Conservation (phyloP, 139 green algal genomes). For the Yamagishiella unicocca region DNA sequence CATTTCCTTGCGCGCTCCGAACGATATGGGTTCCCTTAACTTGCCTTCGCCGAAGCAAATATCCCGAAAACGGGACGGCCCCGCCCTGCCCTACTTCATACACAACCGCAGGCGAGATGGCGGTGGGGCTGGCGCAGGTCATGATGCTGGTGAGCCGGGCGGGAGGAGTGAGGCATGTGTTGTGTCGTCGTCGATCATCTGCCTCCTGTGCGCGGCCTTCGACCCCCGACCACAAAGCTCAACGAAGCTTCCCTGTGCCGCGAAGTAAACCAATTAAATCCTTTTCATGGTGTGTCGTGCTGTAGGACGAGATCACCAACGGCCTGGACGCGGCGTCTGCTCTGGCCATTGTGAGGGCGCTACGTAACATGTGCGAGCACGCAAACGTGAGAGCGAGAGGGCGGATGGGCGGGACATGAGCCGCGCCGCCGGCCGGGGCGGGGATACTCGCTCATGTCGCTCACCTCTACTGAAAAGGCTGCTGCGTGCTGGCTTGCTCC, state of each 20-base stretch:
- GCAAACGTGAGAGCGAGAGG: conserved; percentile 9
- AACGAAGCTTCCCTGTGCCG: no score
- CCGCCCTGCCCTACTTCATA: no score
- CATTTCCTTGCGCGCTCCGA: no score
- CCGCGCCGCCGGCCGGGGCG: no score
- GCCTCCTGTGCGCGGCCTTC: neutral
- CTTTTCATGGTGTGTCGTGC: neutral
- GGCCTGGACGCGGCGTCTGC: conserved; percentile 76
- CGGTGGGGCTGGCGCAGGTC: conserved; percentile 63
- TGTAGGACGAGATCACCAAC: conserved; percentile 73
- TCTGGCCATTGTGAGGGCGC: conserved; percentile 65
- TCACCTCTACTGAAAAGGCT: neutral
- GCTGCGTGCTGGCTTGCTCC: neutral
- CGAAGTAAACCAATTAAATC: neutral
- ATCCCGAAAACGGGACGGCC: no score
- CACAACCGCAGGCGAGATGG: conserved; percentile 84
- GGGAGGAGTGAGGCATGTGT: neutral
- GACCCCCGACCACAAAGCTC: neutral
- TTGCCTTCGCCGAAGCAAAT: no score
- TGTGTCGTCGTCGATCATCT: neutral
- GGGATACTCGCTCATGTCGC: neutral
- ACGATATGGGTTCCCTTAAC: no score
- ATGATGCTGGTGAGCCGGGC: conserved; percentile 58
- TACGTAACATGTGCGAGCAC: conserved; percentile 51
- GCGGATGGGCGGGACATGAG: neutral